Conservation (phyloP, 2,329 filamentous ascomycete species). For the Diaporthe vaccinii region DNA sequence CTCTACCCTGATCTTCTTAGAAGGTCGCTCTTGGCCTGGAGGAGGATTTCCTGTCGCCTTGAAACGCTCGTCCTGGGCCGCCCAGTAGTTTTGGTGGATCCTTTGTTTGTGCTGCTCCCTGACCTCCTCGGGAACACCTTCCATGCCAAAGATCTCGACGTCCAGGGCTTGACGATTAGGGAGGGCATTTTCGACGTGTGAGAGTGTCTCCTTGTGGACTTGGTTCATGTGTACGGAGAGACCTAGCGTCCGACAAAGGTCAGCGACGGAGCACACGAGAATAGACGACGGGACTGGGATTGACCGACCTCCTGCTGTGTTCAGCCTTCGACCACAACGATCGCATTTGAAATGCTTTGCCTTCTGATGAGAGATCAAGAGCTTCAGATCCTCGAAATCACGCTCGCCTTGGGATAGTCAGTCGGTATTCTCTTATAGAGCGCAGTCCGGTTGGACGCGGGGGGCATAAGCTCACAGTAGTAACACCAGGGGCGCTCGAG, state of each 20-base stretch:
- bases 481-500: conserved; percentile 95
- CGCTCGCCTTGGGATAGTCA: conserved; percentile 74
- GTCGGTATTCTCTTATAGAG: conserved; percentile 43
- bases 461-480: conserved; percentile 75
- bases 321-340: conserved; percentile 86
- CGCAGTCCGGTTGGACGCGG: conserved; percentile 1
- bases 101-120: conserved; percentile 86
- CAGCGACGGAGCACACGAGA: conserved; percentile 19
- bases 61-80: conserved; percentile 85
- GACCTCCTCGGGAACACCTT: conserved; percentile 91
- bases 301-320: conserved; percentile 89
- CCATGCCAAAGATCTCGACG: conserved; percentile 98
- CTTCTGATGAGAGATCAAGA: conserved; percentile 96
- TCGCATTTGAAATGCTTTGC: conserved; percentile 99
- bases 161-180: conserved; percentile 88
- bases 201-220: conserved; percentile 94
- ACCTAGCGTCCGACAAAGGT: conserved; percentile 65
- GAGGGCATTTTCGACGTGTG: conserved; percentile 91
- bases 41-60: conserved; percentile 87
- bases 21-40: conserved; percentile 74
- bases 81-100: conserved; percentile 87
- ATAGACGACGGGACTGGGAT: not conserved
- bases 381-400: conserved; percentile 97
- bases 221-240: conserved; percentile 98
- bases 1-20: conserved; percentile 81